Base-by-base conservation (phyloP, 2,329 filamentous ascomycete genomes). In the Paracorniculantispora psalliotae region DNA sequence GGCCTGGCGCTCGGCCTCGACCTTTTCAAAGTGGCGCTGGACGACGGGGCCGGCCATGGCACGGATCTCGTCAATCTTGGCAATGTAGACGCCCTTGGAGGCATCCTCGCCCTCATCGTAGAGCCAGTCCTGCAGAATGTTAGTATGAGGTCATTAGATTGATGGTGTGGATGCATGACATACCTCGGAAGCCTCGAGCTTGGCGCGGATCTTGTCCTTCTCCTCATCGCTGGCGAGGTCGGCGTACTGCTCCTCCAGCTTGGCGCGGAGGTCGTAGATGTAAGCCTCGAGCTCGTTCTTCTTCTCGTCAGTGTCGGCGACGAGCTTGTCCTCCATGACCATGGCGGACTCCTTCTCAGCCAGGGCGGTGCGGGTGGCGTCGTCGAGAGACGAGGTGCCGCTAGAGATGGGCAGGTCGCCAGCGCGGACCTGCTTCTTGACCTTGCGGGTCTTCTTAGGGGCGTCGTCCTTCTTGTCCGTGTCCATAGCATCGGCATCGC, bases 381-480 rank as follows among this genome's bases (percentile, higher is more conserved):
- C 74, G 63, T 96, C 92, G 59, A 97, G 82, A 39, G 91, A 89
- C 51, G 89, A 84, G 49, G 92, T 96, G 64, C 88, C 92, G 62
- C 90, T 83, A 60, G 90, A 86, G 65, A 99, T 88, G 63, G 92
- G 91, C 59, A 99, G 82, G 66, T 97, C 93, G 65, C 94, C 94
- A 83, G 97, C 97, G 76, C 93, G 90, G 65, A 97, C 90, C 79
- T 97, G 93, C 85, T 97, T 99, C 89, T 97, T 97, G 67, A 99
- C 91, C 81, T 97, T 97, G 73, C 93, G 89, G 57, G 86, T 96
- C 88, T 92, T 91, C 88, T 92, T 91, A 62, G 86, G 77, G 68
- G 81, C 84, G 58, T 86, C 83, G 3, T 83, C 81, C 62, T 86
- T 83, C 67, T 79, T 83, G 66, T 96, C 91, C 53, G 90, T 93